These are phyloP conservation scores for Dissophora ornata DNA, from an alignment of 192 early-diverging fungal genomes.

Conservation along the genomic window DNA sequence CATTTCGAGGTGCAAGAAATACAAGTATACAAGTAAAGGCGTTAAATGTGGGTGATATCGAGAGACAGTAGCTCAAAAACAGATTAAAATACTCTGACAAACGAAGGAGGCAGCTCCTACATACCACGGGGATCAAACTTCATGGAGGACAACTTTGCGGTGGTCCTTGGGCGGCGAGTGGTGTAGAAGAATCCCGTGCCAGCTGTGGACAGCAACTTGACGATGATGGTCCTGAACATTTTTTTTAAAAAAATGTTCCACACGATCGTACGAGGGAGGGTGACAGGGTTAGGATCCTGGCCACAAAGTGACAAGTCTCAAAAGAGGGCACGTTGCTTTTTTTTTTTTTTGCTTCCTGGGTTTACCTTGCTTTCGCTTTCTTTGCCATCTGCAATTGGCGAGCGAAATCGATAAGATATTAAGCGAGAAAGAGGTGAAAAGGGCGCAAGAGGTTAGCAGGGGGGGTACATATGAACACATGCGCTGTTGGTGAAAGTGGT, in stretches of 20 bases:
- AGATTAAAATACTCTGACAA: not conserved
- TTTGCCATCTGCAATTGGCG: slow-evolving; percentile 72
- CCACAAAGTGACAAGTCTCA: too few relatives aligned
- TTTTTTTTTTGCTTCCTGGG: slow-evolving; percentile 71
- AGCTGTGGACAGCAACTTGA: slow-evolving; percentile 86
- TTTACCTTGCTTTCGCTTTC: slow-evolving; percentile 81
- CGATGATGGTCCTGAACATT: slow-evolving; percentile 83
- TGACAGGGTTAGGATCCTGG: not conserved
- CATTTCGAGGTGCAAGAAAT: not conserved
- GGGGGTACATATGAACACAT: too few relatives aligned
- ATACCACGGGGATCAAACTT: slow-evolving; percentile 94
- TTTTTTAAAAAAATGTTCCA: too few relatives aligned
- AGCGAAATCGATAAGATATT: not conserved
- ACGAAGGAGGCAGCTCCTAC: not conserved
- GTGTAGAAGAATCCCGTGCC: slow-evolving; percentile 95
- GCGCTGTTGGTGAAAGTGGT: too few relatives aligned
- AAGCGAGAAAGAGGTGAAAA: too few relatives aligned
- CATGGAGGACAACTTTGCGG: slow-evolving; percentile 88
- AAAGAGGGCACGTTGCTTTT: too few relatives aligned
- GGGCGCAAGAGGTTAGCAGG: too few relatives aligned
- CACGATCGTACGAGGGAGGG: not conserved
- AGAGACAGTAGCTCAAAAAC: not conserved
- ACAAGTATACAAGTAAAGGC: not conserved
- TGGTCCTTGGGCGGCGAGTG: slow-evolving; percentile 78
- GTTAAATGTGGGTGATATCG: too few relatives aligned